Evolutionary conservation across 495 filamentous ascomycete genomes (phyloP).

Genomic region (Cercophora scortea): DNA sequence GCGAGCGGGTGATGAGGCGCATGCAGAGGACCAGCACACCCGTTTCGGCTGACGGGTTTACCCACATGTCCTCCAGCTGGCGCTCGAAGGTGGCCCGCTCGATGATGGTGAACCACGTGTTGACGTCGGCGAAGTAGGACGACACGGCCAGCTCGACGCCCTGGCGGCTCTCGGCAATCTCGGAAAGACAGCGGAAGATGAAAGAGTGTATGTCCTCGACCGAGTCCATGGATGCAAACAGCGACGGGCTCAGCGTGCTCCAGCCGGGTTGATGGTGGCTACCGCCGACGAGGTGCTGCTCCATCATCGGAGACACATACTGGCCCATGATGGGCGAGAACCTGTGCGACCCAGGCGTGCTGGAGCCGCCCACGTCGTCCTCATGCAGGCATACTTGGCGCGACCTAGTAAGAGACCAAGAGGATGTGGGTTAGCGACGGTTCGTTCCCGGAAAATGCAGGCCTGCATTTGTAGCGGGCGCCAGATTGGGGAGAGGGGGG

Average conservation of each 20-base stretch:
- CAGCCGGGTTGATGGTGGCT: slow-evolving; percentile 2
- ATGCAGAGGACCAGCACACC: slow-evolving; percentile 20
- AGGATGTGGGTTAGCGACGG: slow-evolving; percentile 1
- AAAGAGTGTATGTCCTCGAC: slow-evolving; percentile 17
- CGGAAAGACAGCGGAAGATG: slow-evolving; percentile 57
- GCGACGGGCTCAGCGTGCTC: slow-evolving; percentile 9
- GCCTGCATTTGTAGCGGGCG: too few species aligned
- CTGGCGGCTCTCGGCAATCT: slow-evolving; percentile 52
- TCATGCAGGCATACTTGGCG: slow-evolving; percentile 18
- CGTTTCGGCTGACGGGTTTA: slow-evolving; percentile 17
- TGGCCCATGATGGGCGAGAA: slow-evolving; percentile 11
- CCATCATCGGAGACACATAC: slow-evolving; percentile 2
- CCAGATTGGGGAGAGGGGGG: not conserved
- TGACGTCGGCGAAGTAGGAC: slow-evolving; percentile 17
- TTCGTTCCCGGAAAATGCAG: not conserved
- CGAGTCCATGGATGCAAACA: slow-evolving; percentile 16
- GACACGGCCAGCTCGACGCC: slow-evolving; percentile 50
- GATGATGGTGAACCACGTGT: slow-evolving; percentile 23
- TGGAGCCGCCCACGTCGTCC: slow-evolving; percentile 9
- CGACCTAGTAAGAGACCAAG: slow-evolving; percentile 3
- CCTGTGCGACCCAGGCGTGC: slow-evolving; percentile 2
- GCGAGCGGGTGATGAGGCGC: slow-evolving; percentile 13
- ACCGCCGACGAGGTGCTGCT: not conserved
- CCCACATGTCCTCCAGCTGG: slow-evolving; percentile 14
- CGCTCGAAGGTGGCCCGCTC: slow-evolving; percentile 12